Base-by-base conservation (phyloP, 1,284 basidiomycete genomes). In the Limonomyces culmigenus region DNA sequence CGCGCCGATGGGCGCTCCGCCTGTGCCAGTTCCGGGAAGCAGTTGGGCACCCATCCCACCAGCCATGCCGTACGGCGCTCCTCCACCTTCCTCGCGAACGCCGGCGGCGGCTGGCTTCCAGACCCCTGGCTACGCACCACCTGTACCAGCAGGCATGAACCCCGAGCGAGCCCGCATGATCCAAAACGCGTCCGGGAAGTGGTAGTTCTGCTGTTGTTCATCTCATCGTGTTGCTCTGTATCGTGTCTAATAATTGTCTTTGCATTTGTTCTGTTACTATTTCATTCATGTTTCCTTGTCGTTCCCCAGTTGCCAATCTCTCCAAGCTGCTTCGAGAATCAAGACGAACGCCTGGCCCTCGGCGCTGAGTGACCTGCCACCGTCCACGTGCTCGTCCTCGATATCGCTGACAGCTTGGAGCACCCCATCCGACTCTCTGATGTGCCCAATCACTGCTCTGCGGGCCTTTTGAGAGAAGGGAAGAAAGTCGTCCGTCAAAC, bases 341-440 rank as follows among this genome's bases (percentile, higher is more conserved):
- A 83, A 48, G 6, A 77, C 62, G 46, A 85, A 84, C 4, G 71
- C 70, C 52, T 83, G 75, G 1, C 62, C 67, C 48, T 70, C 67
- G 3, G 67, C 65, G 40, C 67, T 72, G 32, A 65, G n/a, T n/a
- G n/a, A n/a, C n/a, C n/a, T n/a, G n/a, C n/a, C n/a, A n/a, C n/a
- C n/a, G n/a, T n/a, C n/a, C n/a, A n/a, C n/a, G n/a, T n/a, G n/a
- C n/a, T n/a, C n/a, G n/a, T n/a, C 50, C 14, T 49, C 42, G 3
- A 65, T 67, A 34, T 61, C 50, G 2, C 44, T 35, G 8, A 54
- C 56, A 4, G 59, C 56, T 2, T 54, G 47, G 37, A 83, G 58
- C 65, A 71, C 74, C 1, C 67, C 67, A 27, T 62, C 44, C 1
- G 41, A 39, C 37, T 60, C 53, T 15, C 67, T 45, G 43, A 55